Evolutionary conservation across 305 asterid species (phyloP).

Genomic region (Ilex paraguariensis): DNA sequence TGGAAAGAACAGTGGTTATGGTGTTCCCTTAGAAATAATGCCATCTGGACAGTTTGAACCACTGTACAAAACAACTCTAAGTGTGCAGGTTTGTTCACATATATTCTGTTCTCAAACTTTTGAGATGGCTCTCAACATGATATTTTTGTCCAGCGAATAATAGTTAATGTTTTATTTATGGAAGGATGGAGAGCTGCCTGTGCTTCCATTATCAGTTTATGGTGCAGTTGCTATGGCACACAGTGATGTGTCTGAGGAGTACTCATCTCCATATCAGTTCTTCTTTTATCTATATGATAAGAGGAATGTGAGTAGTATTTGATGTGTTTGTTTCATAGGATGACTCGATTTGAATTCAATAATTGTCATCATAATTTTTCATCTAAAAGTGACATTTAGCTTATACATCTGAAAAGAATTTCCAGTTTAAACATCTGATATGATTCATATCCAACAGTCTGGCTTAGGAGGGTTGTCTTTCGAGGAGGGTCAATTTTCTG

Average conservation of each 20-base stretch:
- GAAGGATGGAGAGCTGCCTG: constrained; percentile 96
- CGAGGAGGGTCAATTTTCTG: constrained; percentile 95
- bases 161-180: constrained; percentile 2
- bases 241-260: constrained; percentile 71
- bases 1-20: constrained; percentile 59
- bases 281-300: constrained; percentile 90
- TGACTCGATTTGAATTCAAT: no score
- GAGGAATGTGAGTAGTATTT: constrained; percentile 65
- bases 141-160: background rate
- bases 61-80: constrained; percentile 68
- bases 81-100: constrained; percentile 55
- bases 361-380: no score
- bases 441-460: constrained; percentile 40
- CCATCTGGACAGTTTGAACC: constrained; percentile 99
- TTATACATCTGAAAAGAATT: no score
- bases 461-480: constrained; percentile 96
- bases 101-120: constrained; percentile 7
- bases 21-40: constrained; percentile 84
- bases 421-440: background rate
- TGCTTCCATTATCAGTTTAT: constrained; percentile 89
- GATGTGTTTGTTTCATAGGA: background rate
- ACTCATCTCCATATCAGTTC: constrained; percentile 92
- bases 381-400: no score
- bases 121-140: constrained; percentile 4
- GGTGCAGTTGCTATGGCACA: constrained; percentile 98